These are phyloP conservation scores for Boeremia lycopersici DNA, from an alignment of 2,329 filamentous ascomycete genomes.

Conservation along the genomic window DNA sequence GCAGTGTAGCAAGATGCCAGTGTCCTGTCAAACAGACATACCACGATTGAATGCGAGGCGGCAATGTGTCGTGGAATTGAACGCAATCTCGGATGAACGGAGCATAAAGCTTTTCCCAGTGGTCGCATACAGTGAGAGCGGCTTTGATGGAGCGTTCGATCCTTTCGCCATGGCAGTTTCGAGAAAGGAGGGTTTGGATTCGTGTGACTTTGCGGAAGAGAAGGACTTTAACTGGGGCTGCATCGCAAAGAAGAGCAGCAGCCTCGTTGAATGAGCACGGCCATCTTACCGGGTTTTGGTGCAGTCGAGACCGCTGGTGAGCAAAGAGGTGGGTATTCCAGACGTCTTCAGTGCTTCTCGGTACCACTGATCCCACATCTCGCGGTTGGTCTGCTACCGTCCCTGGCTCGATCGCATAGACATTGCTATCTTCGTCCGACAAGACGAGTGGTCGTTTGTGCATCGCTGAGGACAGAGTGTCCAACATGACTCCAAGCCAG, in stretches of 20 bases:
- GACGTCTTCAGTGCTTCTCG: conserved; percentile 23
- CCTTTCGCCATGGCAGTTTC: conserved; percentile 43
- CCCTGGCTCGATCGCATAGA: conserved; percentile 28
- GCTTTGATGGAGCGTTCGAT: conserved; percentile 58
- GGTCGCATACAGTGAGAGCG: conserved; percentile 58
- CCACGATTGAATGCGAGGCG: conserved; percentile 63
- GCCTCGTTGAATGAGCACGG: conserved; percentile 62
- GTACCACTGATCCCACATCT: background rate
- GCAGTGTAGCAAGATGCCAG: conserved; percentile 63
- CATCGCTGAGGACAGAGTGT: conserved; percentile 63
- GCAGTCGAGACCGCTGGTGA: conserved; percentile 31
- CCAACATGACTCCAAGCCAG: conserved; percentile 66
- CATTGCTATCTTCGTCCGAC: conserved; percentile 54
- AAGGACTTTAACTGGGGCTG: conserved; percentile 64
- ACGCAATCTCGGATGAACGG: conserved; percentile 61
- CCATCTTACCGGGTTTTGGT: conserved; percentile 50
- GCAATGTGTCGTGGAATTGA: conserved; percentile 56
- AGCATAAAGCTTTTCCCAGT: conserved; percentile 61
- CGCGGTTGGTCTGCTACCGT: conserved; percentile 8
- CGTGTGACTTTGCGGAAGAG: conserved; percentile 63
- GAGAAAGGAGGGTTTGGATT: conserved; percentile 60
- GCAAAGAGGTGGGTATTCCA: conserved; percentile 51
- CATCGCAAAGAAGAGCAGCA: conserved; percentile 56
- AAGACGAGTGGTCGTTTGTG: conserved; percentile 54
- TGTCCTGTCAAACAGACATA: conserved; percentile 64